These are phyloP conservation scores for Spathaspora hagerdaliae DNA, from an alignment of 805 yeast species.

Conservation along the genomic window DNA sequence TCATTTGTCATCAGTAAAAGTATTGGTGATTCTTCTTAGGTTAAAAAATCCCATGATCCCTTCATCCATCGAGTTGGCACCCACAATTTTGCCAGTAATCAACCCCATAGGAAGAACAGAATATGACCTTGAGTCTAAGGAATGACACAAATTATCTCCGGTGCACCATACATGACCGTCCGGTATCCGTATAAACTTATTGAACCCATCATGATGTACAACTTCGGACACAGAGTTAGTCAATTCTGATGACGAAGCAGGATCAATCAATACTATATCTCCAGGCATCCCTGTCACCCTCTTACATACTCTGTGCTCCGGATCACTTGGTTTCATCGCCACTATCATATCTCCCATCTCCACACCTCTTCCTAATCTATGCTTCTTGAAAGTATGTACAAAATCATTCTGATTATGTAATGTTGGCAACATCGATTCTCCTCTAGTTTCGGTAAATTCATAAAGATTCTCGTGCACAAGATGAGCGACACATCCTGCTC, in stretches of 20 bases:
- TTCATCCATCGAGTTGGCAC: conserved; percentile 53
- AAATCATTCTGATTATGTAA: conserved; percentile 69
- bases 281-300: conserved; percentile 97
- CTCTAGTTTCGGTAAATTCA: conserved; percentile 79
- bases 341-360: conserved; percentile 84
- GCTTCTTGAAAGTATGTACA: conserved; percentile 68
- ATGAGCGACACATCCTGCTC: conserved; percentile 66
- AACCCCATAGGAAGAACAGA: conserved; percentile 87
- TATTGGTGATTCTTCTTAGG: conserved; percentile 53
- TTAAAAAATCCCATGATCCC: conserved; percentile 48
- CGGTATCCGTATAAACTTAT: conserved; percentile 73
- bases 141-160: conserved; percentile 86
- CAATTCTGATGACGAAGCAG: conserved; percentile 52
- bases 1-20: conserved; percentile 33
- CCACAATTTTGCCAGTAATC: conserved; percentile 81
- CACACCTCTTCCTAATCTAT: conserved; percentile 60
- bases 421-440: conserved; percentile 96
- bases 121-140: conserved; percentile 86
- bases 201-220: conserved; percentile 36
- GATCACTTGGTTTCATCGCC: conserved; percentile 86
- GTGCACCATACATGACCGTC: conserved; percentile 97
- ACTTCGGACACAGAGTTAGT: conserved; percentile 26
- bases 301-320: conserved; percentile 82
- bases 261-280: conserved; percentile 77
- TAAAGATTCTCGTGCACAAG: conserved; percentile 61